Percentiles rank a stretch among this genome's conserved stretches.
Evolutionary conservation across 345 rosid genomes (phyloP).

Genomic region (Lenwebbia sp.): DNA sequence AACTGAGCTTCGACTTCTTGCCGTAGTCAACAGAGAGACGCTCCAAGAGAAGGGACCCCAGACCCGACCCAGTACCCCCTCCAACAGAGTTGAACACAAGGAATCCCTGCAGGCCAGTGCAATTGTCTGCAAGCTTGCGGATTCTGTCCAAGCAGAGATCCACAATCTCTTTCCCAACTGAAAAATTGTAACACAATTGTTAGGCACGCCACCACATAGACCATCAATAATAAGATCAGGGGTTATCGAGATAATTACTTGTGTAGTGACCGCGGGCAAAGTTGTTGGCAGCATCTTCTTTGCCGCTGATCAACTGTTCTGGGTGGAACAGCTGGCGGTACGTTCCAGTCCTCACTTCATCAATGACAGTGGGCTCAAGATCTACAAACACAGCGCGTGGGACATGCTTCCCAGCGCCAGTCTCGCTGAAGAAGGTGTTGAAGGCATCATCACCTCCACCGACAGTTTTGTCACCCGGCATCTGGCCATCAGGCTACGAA

Average conservation of each 20-base stretch:
- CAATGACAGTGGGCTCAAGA: slow-evolving; percentile 53
- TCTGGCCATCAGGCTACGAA: slow-evolving; percentile 42
- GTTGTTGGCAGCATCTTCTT: slow-evolving; percentile 54
- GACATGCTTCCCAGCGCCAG: slow-evolving; percentile 47
- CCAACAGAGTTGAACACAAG: slow-evolving; percentile 56
- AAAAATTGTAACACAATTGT: neutral
- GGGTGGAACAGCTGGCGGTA: slow-evolving; percentile 53
- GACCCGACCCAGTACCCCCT: slow-evolving; percentile 56
- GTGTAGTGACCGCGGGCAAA: slow-evolving; percentile 55
- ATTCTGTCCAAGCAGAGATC: slow-evolving; percentile 51
- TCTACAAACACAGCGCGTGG: slow-evolving; percentile 48
- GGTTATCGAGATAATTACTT: neutral
- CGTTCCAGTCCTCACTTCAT: slow-evolving; percentile 41
- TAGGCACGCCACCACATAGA: neutral
- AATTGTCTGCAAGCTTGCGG: slow-evolving; percentile 48
- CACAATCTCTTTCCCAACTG: slow-evolving; percentile 52
- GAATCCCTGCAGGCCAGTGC: slow-evolving; percentile 57
- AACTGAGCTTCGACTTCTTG: slow-evolving; percentile 47
- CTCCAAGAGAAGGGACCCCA: slow-evolving; percentile 48
- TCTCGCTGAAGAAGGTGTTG: slow-evolving; percentile 50
- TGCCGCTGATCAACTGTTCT: slow-evolving; percentile 45
- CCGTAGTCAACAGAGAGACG: slow-evolving; percentile 55
- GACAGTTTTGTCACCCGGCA: slow-evolving; percentile 29
- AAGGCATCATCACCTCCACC: slow-evolving; percentile 53
- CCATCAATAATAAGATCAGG: neutral